Evolutionary conservation across 2,329 filamentous ascomycete genomes (phyloP), one percentile per base, ranked within the genome.

Genomic region (Sarocladiaceae sp.): DNA sequence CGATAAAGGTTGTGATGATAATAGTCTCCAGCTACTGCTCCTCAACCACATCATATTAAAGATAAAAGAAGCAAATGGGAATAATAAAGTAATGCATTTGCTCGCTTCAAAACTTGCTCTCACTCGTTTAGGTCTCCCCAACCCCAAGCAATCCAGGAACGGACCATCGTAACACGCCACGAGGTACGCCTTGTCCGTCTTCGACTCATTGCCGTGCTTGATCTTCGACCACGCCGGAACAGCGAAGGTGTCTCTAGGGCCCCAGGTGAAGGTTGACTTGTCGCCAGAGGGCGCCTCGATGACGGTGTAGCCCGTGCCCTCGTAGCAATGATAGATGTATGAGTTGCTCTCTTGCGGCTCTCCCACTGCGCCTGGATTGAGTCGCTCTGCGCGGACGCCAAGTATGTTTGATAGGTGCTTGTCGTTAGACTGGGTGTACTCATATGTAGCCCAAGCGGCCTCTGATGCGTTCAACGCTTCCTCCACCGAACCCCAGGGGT

Each of bases 301-400:
- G 0, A 58, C 55, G 0, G 67, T 68, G 21, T 58, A 53, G 0
- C 75, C 75, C 1, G 53, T 55, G 0, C 75, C 76, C 12, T 65
- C 57, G 26, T 74, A 64, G 40, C 76, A 69, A 57, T 79, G 74
- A 49, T 75, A 77, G 3, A 78, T 64, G 41, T 65, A 69, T 0
- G 73, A 77, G 3, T 64, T 56, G 1, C 69, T 72, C 46, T 78
- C 74, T 13, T 64, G 69, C 1, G 63, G 57, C 5, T 51, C 39
- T 65, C 64, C 0, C 51, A 54, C 4, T 52, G 51, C 0, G 20
- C 64, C 65, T 0, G 63, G 58, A n/a, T 58, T 51, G 2, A 78
- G 48, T 0, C 72, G 61, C 55, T 74, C 73, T 0, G 74, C 74
- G 33, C 64, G 65, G 1, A 67, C 70, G 1, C 69, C 69, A 1